Percentiles rank a stretch among this genome's conserved stretches.
These are phyloP conservation scores for Mucor saturninus DNA, from an alignment of 371 early-diverging fungal species.

Conservation along the genomic window DNA sequence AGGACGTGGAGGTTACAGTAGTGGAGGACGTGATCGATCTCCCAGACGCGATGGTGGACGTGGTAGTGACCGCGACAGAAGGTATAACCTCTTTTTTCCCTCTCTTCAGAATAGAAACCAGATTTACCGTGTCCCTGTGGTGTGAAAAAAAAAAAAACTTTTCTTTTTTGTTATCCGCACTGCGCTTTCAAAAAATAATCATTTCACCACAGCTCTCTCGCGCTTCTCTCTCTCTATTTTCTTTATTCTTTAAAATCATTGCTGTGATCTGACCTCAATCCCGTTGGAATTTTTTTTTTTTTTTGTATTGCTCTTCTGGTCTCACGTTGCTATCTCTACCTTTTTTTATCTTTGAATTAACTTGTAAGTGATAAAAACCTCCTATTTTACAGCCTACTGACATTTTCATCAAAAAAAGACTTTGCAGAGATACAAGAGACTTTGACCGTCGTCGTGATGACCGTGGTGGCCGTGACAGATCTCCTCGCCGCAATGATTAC, in stretches of 20 bases:
- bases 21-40: slow-evolving; percentile 36
- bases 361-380: background rate
- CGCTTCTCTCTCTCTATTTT: background rate
- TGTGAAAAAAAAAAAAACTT: slow-evolving; percentile 1
- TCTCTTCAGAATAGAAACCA: background rate
- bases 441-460: slow-evolving; percentile 25
- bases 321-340: no score
- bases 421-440: slow-evolving; percentile 5
- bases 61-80: slow-evolving; percentile 41
- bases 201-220: background rate
- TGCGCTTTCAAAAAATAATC: background rate
- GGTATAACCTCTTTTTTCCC: slow-evolving; percentile 31
- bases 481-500: slow-evolving; percentile 24
- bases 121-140: slow-evolving; percentile 13
- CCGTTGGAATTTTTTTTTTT: slow-evolving; percentile 21
- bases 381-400: background rate
- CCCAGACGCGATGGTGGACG: slow-evolving; percentile 31
- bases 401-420: background rate
- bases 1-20: slow-evolving; percentile 18
- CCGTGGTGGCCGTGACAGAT: slow-evolving; percentile 33
- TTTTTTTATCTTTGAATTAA: no score
- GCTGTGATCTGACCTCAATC: slow-evolving; percentile 17
- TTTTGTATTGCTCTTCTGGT: background rate
- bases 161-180: no score
- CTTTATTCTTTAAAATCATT: background rate